phyloP scores from a whole-genome alignment of 2,329 filamentous ascomycete species.

The Fusarium nodosum region DNA sequence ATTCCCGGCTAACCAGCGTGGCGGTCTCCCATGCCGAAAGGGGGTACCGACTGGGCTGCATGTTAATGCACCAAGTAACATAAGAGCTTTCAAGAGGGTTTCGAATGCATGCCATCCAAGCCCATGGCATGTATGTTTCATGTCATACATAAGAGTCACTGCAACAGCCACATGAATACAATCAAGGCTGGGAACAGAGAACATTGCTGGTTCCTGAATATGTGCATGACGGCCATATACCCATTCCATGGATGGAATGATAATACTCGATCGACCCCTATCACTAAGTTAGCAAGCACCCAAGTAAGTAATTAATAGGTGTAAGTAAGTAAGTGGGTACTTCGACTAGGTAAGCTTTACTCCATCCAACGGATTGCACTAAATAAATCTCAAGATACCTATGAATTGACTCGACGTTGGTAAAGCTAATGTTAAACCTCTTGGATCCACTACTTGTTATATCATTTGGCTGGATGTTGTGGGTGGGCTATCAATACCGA shows the following conservation, averaged over 20 bases:
- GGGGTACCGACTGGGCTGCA: slow-evolving; percentile 22
- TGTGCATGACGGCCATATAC: too few species aligned
- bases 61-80: slow-evolving; percentile 33
- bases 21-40: slow-evolving; percentile 36
- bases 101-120: slow-evolving; percentile 17
- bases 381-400: slow-evolving; percentile 2
- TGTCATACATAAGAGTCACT: not conserved
- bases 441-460: not conserved
- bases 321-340: slow-evolving; percentile 5
- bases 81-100: slow-evolving; percentile 30
- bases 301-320: not conserved
- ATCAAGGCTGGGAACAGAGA: not conserved
- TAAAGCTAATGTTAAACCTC: not conserved
- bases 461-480: not conserved
- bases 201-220: not conserved
- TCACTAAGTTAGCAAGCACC: not conserved
- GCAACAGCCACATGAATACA: not conserved
- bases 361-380: slow-evolving; percentile 1
- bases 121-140: not conserved
- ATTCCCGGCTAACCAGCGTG: slow-evolving; percentile 36
- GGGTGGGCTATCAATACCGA: not conserved
- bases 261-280: slow-evolving; percentile 5
- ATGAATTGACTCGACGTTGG: not conserved
- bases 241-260: too few species aligned
- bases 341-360: not conserved